These are phyloP conservation scores for Lecanosticta acicola DNA, from an alignment of 2,329 filamentous ascomycete species.

Conservation along the genomic window DNA sequence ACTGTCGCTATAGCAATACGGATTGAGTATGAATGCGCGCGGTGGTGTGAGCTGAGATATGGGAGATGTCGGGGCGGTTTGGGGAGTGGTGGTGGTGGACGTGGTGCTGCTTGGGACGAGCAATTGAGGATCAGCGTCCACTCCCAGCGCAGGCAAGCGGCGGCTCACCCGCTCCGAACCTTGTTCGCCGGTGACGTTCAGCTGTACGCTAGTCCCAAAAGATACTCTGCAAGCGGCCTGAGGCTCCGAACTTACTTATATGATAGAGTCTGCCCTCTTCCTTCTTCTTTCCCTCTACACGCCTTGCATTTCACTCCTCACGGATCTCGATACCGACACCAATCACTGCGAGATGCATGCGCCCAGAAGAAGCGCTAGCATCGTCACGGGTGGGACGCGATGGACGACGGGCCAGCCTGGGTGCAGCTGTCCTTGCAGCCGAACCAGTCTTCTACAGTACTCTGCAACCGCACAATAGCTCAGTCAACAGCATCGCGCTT, in stretches of 20 bases:
- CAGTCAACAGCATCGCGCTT: background rate
- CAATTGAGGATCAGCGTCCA: background rate
- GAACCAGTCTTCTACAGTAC: background rate
- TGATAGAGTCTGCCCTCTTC: too few species aligned
- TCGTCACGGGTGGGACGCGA: too few species aligned
- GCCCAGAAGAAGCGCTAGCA: too few species aligned
- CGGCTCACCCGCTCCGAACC: background rate
- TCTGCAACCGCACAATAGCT: background rate
- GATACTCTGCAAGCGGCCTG: too few species aligned
- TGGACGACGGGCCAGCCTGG: too few species aligned
- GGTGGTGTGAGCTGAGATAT: background rate
- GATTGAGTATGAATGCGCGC: background rate
- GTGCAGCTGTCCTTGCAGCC: background rate
- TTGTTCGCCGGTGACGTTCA: background rate
- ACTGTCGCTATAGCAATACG: background rate
- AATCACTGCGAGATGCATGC: too few species aligned
- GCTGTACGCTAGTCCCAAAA: background rate
- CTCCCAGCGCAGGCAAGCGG: background rate
- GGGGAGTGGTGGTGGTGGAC: constrained; percentile 1
- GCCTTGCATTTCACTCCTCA: too few species aligned
- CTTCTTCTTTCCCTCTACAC: too few species aligned
- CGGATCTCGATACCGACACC: too few species aligned
- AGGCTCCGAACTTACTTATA: too few species aligned
- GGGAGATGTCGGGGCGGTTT: background rate
- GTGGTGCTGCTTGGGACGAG: background rate